Base-by-base conservation (phyloP, 768 basidiomycete genomes). In the Mycena epipterygia region DNA sequence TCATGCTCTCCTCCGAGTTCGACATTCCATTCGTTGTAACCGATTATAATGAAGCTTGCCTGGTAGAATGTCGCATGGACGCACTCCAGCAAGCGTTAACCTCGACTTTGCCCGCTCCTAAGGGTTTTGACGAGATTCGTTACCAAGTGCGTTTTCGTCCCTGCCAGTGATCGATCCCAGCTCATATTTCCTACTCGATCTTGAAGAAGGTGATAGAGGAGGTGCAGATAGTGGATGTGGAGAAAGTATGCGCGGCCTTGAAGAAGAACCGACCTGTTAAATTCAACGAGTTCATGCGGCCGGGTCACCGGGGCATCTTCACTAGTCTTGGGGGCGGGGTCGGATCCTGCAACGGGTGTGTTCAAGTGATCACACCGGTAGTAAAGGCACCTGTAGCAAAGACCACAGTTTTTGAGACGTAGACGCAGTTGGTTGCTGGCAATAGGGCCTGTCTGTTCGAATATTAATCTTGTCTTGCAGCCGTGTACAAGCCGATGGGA, bases 11-110 rank as follows among this genome's bases (percentile, higher is more conserved):
- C 49, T 71, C 73, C 29, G 75, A 74, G 13, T 75, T 77, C 48
- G 68, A 73, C 39, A 79, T 79, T 56, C 78, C 78, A 42, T 76
- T 79, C 46, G 78, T 74, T 2, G 33, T 75, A 12, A 79, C 78
- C 0, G 76, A 80, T 56, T 72, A 71, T 58, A 55, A 30, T 25
- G 32, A 56, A 48, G 27, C 30, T 5, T 65, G 29, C 21, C 23
- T 65, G 16, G 9, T 14, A 5, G n/a, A 33, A 23, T 16, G 14
- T 16, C 19, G 23, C 5, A n/a, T 58, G 66, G 42, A 55, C 5
- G 16, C 29, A 17, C 23, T 67, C 2, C 27, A 67, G 8, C 49
- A 41, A 53, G 41, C 16, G 8, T 53, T 67, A 14, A 51, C 30
- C 16, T 33, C 60, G 30, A 29, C 42, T 21, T 25, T 61, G 9